Base-by-base conservation (phyloP, 495 filamentous ascomycete genomes). In the Mytilinidion resinicola region DNA sequence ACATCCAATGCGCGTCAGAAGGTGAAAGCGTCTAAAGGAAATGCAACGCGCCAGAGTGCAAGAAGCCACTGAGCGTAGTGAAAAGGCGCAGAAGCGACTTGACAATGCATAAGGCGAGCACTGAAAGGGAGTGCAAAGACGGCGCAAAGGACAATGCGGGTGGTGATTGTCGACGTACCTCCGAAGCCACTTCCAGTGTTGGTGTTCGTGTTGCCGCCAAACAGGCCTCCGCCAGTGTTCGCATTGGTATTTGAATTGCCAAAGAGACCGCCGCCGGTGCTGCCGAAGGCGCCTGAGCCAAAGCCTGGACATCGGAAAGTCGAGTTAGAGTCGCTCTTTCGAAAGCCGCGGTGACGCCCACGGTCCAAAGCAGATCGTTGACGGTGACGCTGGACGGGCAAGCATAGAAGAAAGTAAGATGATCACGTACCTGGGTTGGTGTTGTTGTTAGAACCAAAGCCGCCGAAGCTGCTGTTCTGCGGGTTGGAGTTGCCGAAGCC, bases 401-500 rank as follows among this genome's bases (percentile, higher is more conserved):
- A 14, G 36, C 25, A 38, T 19, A 17, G 15, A 33, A 51, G 42
- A 44, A 37, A 38, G 43, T 54, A 54, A 51, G 53, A 30, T 25
- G 33, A 55, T 34, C 37, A 60, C 61, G 53, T 65, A 64, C 62
- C 44, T 57, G 37, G 42, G 43, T 53, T 56, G 52, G 58, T 64
- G 53, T 46, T 69, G 54, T 53, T 61, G 49, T 58, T 63, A 41
- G 61, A 50, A 0, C 64, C 64, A 55, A 67, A 69, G 20, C 63
- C 57, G 12, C 52, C 62, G 66, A 70, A 70, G 52, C 62, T 54
- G 36, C 42, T 48, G 9, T 42, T 64, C 20, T 49, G 46, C 46
- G 0, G 46, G 59, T 77, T 79, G 64, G 74, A 80, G 67, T 75
- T 83, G 15, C 77, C 59, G 55, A 82, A 82, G 68, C 86, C 79